phyloP scores from a whole-genome alignment of 2,329 filamentous ascomycete genomes.

The Cladosporium oxysporum region DNA sequence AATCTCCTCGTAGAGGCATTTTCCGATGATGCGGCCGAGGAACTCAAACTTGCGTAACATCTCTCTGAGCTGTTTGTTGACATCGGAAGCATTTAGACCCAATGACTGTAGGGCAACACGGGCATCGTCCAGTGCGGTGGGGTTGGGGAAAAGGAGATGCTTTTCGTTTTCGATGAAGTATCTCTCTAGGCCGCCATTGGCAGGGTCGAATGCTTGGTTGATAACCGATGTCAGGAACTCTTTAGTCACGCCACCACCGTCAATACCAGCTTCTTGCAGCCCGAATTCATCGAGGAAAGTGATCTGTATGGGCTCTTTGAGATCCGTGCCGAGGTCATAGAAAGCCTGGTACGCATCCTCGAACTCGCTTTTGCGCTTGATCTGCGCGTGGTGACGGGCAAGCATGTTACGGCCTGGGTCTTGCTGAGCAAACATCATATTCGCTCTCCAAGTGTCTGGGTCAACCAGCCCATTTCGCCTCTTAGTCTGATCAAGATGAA shows the following conservation, averaged over 20 bases:
- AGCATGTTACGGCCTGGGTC: constrained; percentile 47
- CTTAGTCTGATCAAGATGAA: constrained; percentile 74
- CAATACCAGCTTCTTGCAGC: constrained; percentile 85
- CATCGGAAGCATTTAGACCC: background rate
- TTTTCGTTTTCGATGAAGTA: constrained; percentile 84
- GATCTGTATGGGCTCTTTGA: constrained; percentile 96
- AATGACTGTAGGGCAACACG: constrained; percentile 20
- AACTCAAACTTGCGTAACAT: constrained; percentile 83
- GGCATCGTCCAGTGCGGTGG: constrained; percentile 51
- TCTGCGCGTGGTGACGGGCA: constrained; percentile 69
- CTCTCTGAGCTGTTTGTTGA: constrained; percentile 12
- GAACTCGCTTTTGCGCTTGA: constrained; percentile 77
- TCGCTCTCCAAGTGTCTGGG: constrained; percentile 72
- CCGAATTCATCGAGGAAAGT: constrained; percentile 93
- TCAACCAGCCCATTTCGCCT: constrained; percentile 69
- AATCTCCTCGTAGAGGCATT: constrained; percentile 96
- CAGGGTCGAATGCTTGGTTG: constrained; percentile 74
- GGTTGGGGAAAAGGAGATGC: constrained; percentile 87
- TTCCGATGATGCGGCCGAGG: constrained; percentile 86
- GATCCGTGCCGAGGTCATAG: constrained; percentile 73
- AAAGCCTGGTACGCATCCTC: constrained; percentile 84
- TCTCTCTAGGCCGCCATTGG: constrained; percentile 33
- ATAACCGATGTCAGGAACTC: constrained; percentile 92
- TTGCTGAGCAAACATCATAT: constrained; percentile 33
- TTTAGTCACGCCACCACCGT: constrained; percentile 95